phyloP scores from a whole-genome alignment of 2,329 filamentous ascomycete species.

The Sporothrix dimorphospora region DNA sequence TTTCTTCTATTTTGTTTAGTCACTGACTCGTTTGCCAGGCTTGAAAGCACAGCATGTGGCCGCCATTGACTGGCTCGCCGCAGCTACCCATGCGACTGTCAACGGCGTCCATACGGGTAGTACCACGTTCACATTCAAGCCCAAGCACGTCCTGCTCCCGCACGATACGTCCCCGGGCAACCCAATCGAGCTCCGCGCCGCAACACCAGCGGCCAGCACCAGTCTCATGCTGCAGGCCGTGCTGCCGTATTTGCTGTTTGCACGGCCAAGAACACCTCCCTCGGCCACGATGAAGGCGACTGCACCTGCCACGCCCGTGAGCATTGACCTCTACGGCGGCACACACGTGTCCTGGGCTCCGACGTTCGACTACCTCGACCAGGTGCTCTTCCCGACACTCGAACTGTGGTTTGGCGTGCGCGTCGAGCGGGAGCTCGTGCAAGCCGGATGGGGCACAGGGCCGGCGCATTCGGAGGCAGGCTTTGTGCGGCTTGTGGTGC shows the following conservation, averaged over 20 bases:
- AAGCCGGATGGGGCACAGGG: conserved; percentile 57
- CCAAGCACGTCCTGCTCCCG: conserved; percentile 34
- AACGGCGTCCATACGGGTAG: conserved; percentile 57
- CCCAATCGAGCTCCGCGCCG: conserved; percentile 46
- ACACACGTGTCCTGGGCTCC: conserved; percentile 62
- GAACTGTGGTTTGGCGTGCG: conserved; percentile 53
- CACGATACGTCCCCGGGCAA: background rate
- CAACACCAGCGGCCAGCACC: conserved; percentile 56
- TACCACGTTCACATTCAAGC: conserved; percentile 53
- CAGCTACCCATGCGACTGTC: conserved; percentile 55
- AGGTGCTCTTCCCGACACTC: conserved; percentile 60
- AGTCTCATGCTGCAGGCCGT: conserved; percentile 64
- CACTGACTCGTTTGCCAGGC: conserved; percentile 44
- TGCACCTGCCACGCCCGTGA: conserved; percentile 47
- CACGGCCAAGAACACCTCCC: conserved; percentile 39
- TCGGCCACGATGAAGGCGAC: background rate
- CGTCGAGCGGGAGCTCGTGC: conserved; percentile 50
- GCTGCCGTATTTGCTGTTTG: conserved; percentile 61
- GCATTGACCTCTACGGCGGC: conserved; percentile 58
- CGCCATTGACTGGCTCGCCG: conserved; percentile 57
- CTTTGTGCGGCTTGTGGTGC: conserved; percentile 50
- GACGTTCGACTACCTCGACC: conserved; percentile 65
- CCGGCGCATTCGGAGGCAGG: conserved; percentile 44
- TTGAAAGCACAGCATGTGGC: conserved; percentile 65
- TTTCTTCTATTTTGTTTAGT: background rate